Base-by-base conservation (phyloP, 768 basidiomycete genomes). In the Lyophyllum atratum region DNA sequence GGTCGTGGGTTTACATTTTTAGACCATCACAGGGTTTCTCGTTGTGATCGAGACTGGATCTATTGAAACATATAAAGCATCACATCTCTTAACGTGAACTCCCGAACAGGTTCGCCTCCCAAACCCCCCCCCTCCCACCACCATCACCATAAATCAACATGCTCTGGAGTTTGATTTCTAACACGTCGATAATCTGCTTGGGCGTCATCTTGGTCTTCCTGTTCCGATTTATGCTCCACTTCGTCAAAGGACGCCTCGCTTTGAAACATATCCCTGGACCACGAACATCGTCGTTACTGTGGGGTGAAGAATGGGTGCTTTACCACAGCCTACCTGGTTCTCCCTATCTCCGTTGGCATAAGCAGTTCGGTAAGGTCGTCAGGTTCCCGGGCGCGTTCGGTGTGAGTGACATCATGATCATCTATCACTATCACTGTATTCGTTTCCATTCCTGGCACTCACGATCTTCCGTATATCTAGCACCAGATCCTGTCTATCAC, bases 281-380 rank as follows among this genome's bases (percentile, higher is more conserved):
- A 10, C 66, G 62, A 19, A 29, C 72, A 7, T 74, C 72, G 25
- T 85, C 83, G 26, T 68, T 77, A 54, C 57, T 87, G 2, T 87
- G 85, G 85, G 86, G 85, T 1, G 80, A 85, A 60, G 85, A 86
- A 62, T 82, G 82, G 78, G 59, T 72, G 15, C 78, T 86, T 12
- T 86, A 84, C 61, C 74, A 77, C 49, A 67, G 68, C n/a, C 28
- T 66, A n/a, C 86, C 86, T 34, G 86, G 86, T 14, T 68, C 70
- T 9, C 74, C 74, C 14, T 85, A 86, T 65, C 55, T 75, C 21
- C 68, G 74, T 17, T 87, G 85, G 85, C 81, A 83, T 52, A 70
- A 65, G 26, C 64, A 70, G 51, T 87, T 78, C 53, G 86, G 85
- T 17, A 80, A 77, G 29, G 73, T 86, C 7, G 75, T 86, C 37